These are phyloP conservation scores for Aspergillus sp. DNA, from an alignment of 2,329 filamentous ascomycete species.

Conservation along the genomic window DNA sequence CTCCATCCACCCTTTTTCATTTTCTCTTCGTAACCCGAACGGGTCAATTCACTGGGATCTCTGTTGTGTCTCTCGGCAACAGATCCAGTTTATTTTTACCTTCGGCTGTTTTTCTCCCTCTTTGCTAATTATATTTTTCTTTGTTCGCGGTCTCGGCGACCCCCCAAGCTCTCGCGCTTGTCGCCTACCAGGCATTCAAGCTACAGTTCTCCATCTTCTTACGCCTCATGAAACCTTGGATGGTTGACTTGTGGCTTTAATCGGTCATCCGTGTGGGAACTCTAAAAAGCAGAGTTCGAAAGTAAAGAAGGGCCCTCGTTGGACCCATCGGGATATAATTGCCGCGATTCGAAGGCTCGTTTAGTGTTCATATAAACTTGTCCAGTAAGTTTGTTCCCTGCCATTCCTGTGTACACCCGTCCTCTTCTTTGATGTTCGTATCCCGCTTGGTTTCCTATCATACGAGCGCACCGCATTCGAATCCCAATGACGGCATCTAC, in stretches of 20 bases:
- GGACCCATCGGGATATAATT: not conserved
- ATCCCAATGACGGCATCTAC: not conserved
- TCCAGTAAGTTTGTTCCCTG: not conserved
- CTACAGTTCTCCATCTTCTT: not conserved
- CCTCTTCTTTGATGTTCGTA: too few species aligned
- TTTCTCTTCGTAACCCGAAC: not conserved
- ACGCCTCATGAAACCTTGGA: not conserved
- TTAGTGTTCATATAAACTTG: not conserved
- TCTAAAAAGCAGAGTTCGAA: not conserved
- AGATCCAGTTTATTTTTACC: not conserved
- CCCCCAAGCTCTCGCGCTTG: not conserved
- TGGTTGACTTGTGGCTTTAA: not conserved
- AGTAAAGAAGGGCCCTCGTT: not conserved
- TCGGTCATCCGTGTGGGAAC: not conserved
- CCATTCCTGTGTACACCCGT: too few species aligned
- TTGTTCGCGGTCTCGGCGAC: not conserved
- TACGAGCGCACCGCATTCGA: not conserved
- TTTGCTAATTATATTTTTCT: not conserved
- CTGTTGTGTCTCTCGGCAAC: not conserved
- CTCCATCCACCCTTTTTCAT: not conserved
- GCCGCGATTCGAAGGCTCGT: not conserved
- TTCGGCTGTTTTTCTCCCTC: not conserved
- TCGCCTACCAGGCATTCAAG: not conserved
- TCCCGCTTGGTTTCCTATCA: too few species aligned
- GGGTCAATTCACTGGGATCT: constrained; percentile 10